Percentiles rank a stretch among this genome's conserved stretches.
Evolutionary conservation across 345 rosid species (phyloP).

Genomic region (Camelina sativa): DNA sequence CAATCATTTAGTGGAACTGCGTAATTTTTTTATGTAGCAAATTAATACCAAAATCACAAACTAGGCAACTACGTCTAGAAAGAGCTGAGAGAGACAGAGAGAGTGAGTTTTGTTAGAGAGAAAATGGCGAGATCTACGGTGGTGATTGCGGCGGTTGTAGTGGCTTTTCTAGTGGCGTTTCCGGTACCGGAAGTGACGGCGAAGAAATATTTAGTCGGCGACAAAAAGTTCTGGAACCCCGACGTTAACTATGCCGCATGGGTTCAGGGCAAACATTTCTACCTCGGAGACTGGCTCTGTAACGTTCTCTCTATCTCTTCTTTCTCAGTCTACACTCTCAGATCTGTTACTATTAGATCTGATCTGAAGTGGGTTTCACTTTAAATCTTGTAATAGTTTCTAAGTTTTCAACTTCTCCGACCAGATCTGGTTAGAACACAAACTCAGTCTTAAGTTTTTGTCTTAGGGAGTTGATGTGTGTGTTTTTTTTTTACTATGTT

Average conservation of each 20-base stretch:
- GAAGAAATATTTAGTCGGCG: conserved; percentile 46
- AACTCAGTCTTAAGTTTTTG: not conserved
- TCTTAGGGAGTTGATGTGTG: not conserved
- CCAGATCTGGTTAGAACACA: conserved; percentile 20
- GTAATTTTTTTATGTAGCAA: not conserved
- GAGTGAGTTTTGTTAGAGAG: not conserved
- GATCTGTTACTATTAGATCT: conserved; percentile 24
- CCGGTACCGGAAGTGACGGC: conserved; percentile 59
- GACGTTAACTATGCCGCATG: conserved; percentile 73
- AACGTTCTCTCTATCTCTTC: conserved; percentile 40
- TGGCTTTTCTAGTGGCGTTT: conserved; percentile 46
- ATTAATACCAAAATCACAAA: conserved; percentile 4
- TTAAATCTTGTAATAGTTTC: not conserved
- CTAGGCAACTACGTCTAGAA: conserved; percentile 5
- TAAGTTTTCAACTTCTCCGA: not conserved
- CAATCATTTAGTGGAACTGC: not conserved
- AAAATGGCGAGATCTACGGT: conserved; percentile 39
- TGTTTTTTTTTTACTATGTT: not conserved
- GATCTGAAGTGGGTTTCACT: not conserved
- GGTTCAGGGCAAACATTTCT: conserved; percentile 77
- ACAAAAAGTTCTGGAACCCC: conserved; percentile 62
- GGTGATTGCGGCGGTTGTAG: conserved; percentile 41
- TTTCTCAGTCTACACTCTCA: conserved; percentile 2
- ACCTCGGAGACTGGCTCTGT: conserved; percentile 96
- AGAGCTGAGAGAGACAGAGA: not conserved